Evolutionary conservation across 345 rosid species (phyloP), one percentile per base, ranked within the genome.

Genomic region (Xanthoceras sorbifolium): DNA sequence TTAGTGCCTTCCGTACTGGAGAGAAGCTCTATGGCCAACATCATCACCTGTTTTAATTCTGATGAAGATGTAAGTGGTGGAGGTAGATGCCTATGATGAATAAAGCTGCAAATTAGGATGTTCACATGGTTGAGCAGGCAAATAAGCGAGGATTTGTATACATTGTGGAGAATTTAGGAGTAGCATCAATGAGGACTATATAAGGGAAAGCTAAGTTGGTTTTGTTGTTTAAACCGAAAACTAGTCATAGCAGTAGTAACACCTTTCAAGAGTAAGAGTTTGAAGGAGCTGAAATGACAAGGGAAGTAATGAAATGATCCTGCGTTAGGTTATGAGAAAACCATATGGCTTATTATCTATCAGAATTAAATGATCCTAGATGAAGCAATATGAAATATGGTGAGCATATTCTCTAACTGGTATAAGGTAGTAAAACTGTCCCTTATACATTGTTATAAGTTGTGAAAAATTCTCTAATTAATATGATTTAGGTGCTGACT

Each of bases 381-480:
- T 22, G 0, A 46, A 44, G 40, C 42, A 62, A 8, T 34, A 15
- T 59, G 66, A 57, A 57, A 57, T 57, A 57, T 57, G 6, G 62
- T 57, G 62, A 57, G 28, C 25, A 57, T 22, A 23, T 23, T 57
- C 62, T 57, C 28, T 57, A 20, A 57, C 14, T 57, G 22, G 62
- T 57, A 63, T 38, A 32, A 64, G 74, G 22, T 26, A 36, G 42
- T 54, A 32, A 32, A 80, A 15, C 48, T 68, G 32, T 44, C 55
- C 69, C 71, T 61, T 70, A 36, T n/a, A 15, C 34, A 50, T 80
- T 62, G 63, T 48, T 54, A 48, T 66, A 12, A 60, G 25, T 20
- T 28, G 29, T 32, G 3, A 38, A 61, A 31, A 54, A 26, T 75
- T 15, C 36, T 46, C 26, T 57, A 59, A 50, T 60, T 64, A 38